Conservation (phyloP, 225 moss, liverwort and hornwort genomes). For the Sphagnum contortum region DNA sequence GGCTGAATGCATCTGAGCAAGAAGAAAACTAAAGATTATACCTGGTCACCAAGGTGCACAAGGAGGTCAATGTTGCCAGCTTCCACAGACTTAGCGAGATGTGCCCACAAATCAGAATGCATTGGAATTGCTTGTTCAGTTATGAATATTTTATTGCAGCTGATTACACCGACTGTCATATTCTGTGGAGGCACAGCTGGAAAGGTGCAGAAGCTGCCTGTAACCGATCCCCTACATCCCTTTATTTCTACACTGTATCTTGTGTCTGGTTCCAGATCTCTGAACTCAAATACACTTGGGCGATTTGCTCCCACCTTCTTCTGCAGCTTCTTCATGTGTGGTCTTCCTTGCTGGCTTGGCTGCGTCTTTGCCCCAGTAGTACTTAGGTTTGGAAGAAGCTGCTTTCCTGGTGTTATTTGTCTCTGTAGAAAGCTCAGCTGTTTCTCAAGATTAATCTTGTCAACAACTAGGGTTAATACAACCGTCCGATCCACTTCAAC, state of each 20-base stretch:
- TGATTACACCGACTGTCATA: conserved; percentile 64
- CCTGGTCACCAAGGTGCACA: conserved; percentile 97
- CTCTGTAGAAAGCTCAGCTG: conserved; percentile 24
- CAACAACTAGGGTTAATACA: conserved; percentile 30
- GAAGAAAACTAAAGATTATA: conserved; percentile 1
- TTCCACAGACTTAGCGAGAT: conserved; percentile 56
- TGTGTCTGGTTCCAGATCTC: conserved; percentile 40
- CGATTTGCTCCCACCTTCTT: conserved; percentile 29
- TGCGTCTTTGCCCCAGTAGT: background rate
- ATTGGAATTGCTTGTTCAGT: conserved; percentile 66
- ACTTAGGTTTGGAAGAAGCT: background rate
- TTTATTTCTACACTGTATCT: conserved; percentile 51
- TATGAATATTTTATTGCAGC: conserved; percentile 97
- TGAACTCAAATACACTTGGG: conserved; percentile 57
- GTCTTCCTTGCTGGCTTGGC: background rate
- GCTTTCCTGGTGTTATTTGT: conserved; percentile 12
- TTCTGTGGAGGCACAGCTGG: conserved; percentile 26
- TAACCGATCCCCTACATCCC: conserved; percentile 22
- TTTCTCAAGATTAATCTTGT: conserved; percentile 13
- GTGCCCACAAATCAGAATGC: conserved; percentile 74
- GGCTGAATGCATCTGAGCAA: no score
- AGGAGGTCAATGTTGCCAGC: conserved; percentile 58
- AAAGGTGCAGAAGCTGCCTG: conserved; percentile 66
- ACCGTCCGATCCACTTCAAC: conserved; percentile 51
- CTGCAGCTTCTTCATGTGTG: conserved; percentile 2